Conservation (phyloP, 2,329 filamentous ascomycete species). For the Emergomyces africanus region DNA sequence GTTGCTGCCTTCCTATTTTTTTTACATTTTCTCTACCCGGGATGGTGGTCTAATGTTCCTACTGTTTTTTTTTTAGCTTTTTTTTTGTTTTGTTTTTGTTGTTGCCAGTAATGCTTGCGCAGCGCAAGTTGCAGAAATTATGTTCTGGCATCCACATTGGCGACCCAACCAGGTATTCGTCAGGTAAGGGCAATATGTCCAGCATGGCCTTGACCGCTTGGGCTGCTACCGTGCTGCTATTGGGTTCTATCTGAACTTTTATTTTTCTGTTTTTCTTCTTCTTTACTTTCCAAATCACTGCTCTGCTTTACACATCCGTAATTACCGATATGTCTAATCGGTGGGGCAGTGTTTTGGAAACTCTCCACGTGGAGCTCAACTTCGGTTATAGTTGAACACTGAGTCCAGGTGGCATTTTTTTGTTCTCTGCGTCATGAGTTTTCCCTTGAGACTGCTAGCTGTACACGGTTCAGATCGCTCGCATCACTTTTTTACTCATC, state of each 20-base stretch:
- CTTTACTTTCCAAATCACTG: background rate
- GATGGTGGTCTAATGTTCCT: background rate
- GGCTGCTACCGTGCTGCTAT: background rate
- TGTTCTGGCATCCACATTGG: background rate
- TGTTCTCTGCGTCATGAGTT: background rate
- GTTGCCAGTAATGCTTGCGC: background rate
- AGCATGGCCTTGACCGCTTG: background rate
- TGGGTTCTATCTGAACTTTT: background rate
- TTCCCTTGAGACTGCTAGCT: background rate
- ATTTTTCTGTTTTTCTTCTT: background rate
- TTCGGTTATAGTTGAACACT: background rate
- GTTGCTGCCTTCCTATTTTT: background rate
- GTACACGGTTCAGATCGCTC: background rate
- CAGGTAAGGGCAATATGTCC: background rate
- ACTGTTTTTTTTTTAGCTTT: background rate
- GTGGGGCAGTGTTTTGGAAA: background rate
- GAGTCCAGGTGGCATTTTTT: background rate
- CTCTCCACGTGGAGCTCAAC: slow-evolving; percentile 1
- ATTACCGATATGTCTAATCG: background rate
- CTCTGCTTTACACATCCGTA: background rate
- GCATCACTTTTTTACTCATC: background rate
- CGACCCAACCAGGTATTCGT: background rate
- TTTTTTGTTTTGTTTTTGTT: background rate
- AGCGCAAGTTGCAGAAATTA: background rate
- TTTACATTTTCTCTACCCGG: background rate